Conservation (phyloP, 2,329 filamentous ascomycete species). For the Neodidymelliopsis sp. region DNA sequence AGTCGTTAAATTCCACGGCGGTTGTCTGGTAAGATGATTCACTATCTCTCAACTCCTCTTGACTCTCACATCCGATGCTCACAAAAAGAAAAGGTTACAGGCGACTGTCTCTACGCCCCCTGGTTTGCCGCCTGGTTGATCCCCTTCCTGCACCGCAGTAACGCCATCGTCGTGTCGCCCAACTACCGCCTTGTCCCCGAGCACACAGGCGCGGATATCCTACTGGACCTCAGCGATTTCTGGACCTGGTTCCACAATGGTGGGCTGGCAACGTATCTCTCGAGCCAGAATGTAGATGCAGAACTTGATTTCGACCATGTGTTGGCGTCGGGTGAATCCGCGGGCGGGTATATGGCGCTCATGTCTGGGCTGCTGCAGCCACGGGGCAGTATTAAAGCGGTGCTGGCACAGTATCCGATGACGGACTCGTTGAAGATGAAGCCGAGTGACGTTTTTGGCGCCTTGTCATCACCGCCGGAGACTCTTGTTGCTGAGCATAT, state of each 20-base stretch:
- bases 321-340: conserved; percentile 47
- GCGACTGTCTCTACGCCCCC: conserved; percentile 36
- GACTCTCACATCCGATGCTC: background rate
- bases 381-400: conserved; percentile 29
- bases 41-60: background rate
- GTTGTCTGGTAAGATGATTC: conserved; percentile 48
- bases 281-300: conserved; percentile 17
- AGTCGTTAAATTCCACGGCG: conserved; percentile 56
- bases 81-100: conserved; percentile 18
- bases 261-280: conserved; percentile 18
- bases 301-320: conserved; percentile 37
- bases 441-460: background rate
- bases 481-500: conserved; percentile 35
- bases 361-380: conserved; percentile 38
- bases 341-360: conserved; percentile 50
- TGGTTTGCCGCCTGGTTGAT: conserved; percentile 47
- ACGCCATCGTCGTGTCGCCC: conserved; percentile 57
- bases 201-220: conserved; percentile 55
- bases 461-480: conserved; percentile 15
- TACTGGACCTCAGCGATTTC: conserved; percentile 58
- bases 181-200: conserved; percentile 63
- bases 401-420: conserved; percentile 42
- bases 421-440: conserved; percentile 24
- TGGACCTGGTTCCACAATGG: conserved; percentile 54
- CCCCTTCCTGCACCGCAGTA: conserved; percentile 48